Conservation (phyloP, 345 rosid species). For the Eucalyptus regnans region DNA sequence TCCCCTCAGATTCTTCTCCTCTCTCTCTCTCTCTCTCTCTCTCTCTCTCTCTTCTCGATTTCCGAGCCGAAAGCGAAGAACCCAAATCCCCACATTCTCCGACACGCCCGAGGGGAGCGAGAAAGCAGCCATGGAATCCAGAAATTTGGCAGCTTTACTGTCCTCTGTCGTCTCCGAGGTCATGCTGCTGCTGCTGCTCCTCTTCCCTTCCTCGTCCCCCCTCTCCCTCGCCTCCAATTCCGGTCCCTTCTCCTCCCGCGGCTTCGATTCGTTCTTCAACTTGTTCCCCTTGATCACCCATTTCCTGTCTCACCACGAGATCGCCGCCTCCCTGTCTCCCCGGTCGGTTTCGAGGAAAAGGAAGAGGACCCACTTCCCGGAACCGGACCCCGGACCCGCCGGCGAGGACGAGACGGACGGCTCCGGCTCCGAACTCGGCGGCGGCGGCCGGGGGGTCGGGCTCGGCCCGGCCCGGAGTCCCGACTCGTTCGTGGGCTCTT, state of each 20-base stretch:
- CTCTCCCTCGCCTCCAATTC: background rate
- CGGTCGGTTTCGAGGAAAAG: conserved; percentile 32
- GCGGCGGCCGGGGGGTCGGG: background rate
- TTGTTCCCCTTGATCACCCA: conserved; percentile 25
- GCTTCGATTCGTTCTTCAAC: background rate
- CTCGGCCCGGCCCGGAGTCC: conserved; percentile 12
- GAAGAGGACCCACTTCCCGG: conserved; percentile 28
- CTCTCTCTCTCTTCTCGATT: background rate
- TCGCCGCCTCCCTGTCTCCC: conserved; percentile 24
- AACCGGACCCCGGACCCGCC: conserved; percentile 14
- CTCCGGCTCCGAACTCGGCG: background rate
- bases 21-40: background rate
- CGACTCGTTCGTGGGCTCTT: conserved; percentile 29
- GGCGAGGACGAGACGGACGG: background rate
- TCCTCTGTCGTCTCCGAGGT: conserved; percentile 35
- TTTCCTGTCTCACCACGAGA: conserved; percentile 26
- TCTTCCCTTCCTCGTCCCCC: conserved; percentile 9
- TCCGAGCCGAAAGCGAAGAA: background rate
- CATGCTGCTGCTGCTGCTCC: conserved; percentile 15
- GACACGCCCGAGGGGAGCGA: background rate
- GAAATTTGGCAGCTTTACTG: conserved; percentile 38
- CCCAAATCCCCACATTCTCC: conserved; percentile 20
- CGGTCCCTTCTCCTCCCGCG: background rate
- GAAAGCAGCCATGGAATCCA: conserved; percentile 34
- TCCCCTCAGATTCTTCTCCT: background rate